Conservation (phyloP, 1,139 yeast genomes). For the Candida sp. region DNA sequence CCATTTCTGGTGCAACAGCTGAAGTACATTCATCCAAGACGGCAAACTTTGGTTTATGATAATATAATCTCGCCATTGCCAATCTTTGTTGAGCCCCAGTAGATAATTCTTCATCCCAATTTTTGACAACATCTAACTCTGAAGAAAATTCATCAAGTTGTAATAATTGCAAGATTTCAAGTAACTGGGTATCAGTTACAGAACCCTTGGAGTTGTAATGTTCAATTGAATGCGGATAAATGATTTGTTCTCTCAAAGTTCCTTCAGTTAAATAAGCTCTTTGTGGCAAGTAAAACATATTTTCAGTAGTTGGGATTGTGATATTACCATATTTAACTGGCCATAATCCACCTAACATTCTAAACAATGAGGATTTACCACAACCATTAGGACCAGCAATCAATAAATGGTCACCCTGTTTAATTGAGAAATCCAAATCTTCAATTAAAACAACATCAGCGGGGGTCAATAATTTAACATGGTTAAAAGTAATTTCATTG, state of each 20-base stretch:
- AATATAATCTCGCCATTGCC: slow-evolving; percentile 91
- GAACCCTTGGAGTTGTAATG: slow-evolving; percentile 46
- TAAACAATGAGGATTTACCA: slow-evolving; percentile 88
- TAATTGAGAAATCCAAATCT: slow-evolving; percentile 64
- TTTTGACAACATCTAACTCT: slow-evolving; percentile 60
- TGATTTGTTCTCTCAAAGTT: slow-evolving; percentile 80
- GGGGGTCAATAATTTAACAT: slow-evolving; percentile 82
- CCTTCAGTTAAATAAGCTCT: slow-evolving; percentile 79
- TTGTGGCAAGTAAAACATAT: slow-evolving; percentile 89
- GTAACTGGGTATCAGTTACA: slow-evolving; percentile 58
- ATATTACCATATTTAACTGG: slow-evolving; percentile 68
- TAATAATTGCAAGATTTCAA: slow-evolving; percentile 56
- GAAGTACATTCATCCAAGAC: slow-evolving; percentile 96
- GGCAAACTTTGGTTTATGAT: slow-evolving; percentile 90
- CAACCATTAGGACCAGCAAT: slow-evolving; percentile 97
- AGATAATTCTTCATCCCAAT: slow-evolving; percentile 88
- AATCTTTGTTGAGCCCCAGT: slow-evolving; percentile 92
- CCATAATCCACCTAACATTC: slow-evolving; percentile 94
- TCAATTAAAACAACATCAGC: slow-evolving; percentile 72
- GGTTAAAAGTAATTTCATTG: slow-evolving; percentile 64
- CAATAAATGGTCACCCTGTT: slow-evolving; percentile 79
- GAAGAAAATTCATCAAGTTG: slow-evolving; percentile 52
- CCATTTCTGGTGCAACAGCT: slow-evolving; percentile 89
- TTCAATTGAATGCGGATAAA: slow-evolving; percentile 73
- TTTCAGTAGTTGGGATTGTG: slow-evolving; percentile 62